These are phyloP conservation scores for Venturia oleaginea DNA, from an alignment of 2,329 filamentous ascomycete genomes.

Conservation along the genomic window DNA sequence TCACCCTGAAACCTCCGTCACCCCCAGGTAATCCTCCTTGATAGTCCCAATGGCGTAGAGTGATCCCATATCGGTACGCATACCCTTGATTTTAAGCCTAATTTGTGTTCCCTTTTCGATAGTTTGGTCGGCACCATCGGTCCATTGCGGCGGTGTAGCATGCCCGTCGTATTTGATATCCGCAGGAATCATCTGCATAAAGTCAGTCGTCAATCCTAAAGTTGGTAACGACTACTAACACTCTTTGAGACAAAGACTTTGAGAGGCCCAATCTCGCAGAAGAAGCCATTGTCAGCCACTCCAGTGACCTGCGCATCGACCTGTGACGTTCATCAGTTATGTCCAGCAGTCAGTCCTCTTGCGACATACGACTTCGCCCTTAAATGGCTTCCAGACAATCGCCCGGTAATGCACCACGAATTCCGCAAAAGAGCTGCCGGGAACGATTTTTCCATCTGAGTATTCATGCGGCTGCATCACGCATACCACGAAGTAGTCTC, in stretches of 20 bases:
- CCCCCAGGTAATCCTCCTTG: slow-evolving; percentile 56
- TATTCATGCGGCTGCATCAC: slow-evolving; percentile 88
- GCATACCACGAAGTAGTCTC: slow-evolving; percentile 94
- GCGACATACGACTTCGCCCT: slow-evolving; percentile 81
- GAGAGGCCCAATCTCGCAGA: slow-evolving; percentile 70
- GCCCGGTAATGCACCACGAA: slow-evolving; percentile 93
- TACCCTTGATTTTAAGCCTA: slow-evolving; percentile 87
- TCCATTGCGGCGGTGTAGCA: slow-evolving; percentile 92
- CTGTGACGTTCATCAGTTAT: slow-evolving; percentile 38
- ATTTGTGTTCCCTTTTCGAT: slow-evolving; percentile 93
- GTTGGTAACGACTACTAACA: slow-evolving; percentile 44
- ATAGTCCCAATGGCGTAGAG: slow-evolving; percentile 98
- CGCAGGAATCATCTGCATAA: slow-evolving; percentile 67
- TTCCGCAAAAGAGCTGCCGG: slow-evolving; percentile 83
- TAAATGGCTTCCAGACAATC: slow-evolving; percentile 96
- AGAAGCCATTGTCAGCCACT: slow-evolving; percentile 88
- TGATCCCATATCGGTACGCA: slow-evolving; percentile 83
- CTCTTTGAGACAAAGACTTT: slow-evolving; percentile 72
- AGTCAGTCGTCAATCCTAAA: slow-evolving; percentile 21
- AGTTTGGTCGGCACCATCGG: slow-evolving; percentile 85
- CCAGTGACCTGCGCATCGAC: slow-evolving; percentile 90
- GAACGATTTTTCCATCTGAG: slow-evolving; percentile 84
- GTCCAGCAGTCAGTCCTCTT: background rate
- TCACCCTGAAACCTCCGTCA: background rate
- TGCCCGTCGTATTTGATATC: slow-evolving; percentile 94